Conservation (phyloP, 139 green algal species). For the Chara braunii region DNA sequence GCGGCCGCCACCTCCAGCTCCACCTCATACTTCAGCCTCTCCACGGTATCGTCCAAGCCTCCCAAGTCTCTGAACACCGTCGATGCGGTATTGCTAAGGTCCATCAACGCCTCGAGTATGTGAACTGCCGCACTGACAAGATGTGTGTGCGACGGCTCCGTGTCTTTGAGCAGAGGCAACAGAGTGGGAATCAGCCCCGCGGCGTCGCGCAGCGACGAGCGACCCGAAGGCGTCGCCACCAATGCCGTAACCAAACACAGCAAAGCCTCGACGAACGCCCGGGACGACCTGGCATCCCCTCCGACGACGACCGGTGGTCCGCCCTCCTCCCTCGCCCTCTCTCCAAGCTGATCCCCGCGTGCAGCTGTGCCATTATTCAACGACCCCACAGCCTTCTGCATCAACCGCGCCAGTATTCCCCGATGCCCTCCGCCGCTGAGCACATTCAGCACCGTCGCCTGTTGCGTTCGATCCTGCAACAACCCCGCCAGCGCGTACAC, state of each 20-base stretch:
- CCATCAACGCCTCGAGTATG: slow-evolving; percentile 83
- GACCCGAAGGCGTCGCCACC: slow-evolving; percentile 58
- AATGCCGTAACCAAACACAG: slow-evolving; percentile 67
- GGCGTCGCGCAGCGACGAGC: slow-evolving; percentile 65
- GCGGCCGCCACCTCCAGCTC: too few relatives aligned
- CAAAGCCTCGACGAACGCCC: slow-evolving; percentile 70
- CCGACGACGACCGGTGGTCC: background rate
- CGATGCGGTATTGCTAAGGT: slow-evolving; percentile 58
- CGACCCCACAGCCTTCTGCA: slow-evolving; percentile 51
- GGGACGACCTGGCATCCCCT: background rate
- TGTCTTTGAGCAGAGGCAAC: slow-evolving; percentile 65
- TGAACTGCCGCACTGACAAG: slow-evolving; percentile 64
- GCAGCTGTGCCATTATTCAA: background rate
- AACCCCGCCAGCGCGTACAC: slow-evolving; percentile 58
- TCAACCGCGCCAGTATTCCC: slow-evolving; percentile 66
- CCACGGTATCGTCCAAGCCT: slow-evolving; percentile 65
- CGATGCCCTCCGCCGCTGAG: slow-evolving; percentile 61
- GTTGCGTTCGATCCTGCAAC: slow-evolving; percentile 63
- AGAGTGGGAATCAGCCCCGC: slow-evolving; percentile 67
- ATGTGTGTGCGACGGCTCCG: slow-evolving; percentile 49
- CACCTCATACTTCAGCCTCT: slow-evolving; percentile 58
- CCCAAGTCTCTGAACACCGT: slow-evolving; percentile 74
- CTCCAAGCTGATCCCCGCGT: background rate
- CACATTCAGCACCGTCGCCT: slow-evolving; percentile 55
- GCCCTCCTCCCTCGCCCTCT: background rate